These are phyloP conservation scores for Didymella arachidicola DNA, from an alignment of 2,329 filamentous ascomycete genomes.

Conservation along the genomic window DNA sequence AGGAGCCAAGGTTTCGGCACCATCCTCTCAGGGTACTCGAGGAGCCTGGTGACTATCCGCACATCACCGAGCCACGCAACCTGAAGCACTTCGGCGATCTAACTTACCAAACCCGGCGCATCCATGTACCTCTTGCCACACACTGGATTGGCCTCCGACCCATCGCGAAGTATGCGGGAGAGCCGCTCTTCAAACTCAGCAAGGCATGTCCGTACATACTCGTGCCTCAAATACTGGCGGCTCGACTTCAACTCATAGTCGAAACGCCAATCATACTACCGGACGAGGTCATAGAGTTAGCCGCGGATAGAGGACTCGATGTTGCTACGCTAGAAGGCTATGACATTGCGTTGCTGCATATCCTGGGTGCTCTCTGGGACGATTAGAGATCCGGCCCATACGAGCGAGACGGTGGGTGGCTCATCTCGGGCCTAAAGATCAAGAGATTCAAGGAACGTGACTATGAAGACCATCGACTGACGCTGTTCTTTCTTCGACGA, in stretches of 20 bases:
- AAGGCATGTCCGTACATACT: constrained; percentile 13
- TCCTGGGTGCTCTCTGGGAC: constrained; percentile 14
- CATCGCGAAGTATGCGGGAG: constrained; percentile 10
- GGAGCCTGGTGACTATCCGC: constrained; percentile 12
- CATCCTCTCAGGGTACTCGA: neutral
- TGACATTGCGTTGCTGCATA: constrained; percentile 7
- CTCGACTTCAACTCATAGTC: constrained; percentile 12
- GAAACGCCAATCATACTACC: constrained; percentile 6
- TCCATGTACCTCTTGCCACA: neutral
- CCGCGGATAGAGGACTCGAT: constrained; percentile 1
- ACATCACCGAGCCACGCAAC: constrained; percentile 7
- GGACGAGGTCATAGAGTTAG: neutral
- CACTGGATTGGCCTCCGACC: neutral
- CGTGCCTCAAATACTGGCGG: neutral
- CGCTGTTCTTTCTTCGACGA: constrained; percentile 13
- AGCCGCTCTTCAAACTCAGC: constrained; percentile 9
- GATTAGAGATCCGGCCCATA: constrained; percentile 12
- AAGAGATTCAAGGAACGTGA: neutral
- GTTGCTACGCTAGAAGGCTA: neutral
- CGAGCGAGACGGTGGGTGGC: neutral
- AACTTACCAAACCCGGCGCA: neutral
- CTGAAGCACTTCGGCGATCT: neutral
- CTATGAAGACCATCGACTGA: constrained; percentile 7
- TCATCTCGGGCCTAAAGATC: neutral
- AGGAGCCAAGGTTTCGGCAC: neutral